Percentiles rank a stretch among this genome's conserved stretches.
These are phyloP conservation scores for Ogataea methanolica DNA, from an alignment of 805 yeast genomes.

Conservation along the genomic window DNA sequence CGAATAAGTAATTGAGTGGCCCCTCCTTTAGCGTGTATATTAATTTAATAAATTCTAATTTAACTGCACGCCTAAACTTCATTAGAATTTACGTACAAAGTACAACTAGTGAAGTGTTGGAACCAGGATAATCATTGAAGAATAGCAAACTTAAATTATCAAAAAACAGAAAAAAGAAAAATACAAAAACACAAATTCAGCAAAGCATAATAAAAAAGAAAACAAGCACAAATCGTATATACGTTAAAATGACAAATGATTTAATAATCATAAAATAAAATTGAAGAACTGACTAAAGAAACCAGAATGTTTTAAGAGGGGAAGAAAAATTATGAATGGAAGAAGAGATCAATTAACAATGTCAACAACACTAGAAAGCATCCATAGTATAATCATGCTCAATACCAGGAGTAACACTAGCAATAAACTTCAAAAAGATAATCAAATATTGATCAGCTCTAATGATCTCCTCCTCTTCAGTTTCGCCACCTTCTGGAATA, in stretches of 20 bases:
- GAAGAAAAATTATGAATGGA: not conserved
- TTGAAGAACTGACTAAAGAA: too few relatives aligned
- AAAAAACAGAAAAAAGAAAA: too few relatives aligned
- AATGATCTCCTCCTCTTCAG: slow-evolving; percentile 37
- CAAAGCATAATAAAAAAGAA: too few relatives aligned
- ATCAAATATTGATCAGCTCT: slow-evolving; percentile 89
- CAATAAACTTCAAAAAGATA: slow-evolving; percentile 86
- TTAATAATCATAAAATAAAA: too few relatives aligned
- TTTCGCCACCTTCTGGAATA: not conserved
- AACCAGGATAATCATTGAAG: too few relatives aligned
- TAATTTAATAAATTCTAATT: not conserved
- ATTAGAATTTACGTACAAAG: too few relatives aligned
- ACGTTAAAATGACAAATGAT: too few relatives aligned
- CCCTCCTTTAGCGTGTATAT: not conserved
- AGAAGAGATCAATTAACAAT: not conserved
- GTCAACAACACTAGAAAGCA: slow-evolving; percentile 46
- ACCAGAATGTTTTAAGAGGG: not conserved
- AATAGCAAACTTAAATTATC: too few relatives aligned
- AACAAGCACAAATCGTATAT: too few relatives aligned
- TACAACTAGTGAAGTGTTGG: too few relatives aligned
- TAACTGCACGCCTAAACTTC: too few relatives aligned
- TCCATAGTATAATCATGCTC: slow-evolving; percentile 99
- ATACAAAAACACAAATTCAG: too few relatives aligned
- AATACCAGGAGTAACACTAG: slow-evolving; percentile 96
- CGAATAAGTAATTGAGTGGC: slow-evolving; percentile 9